Base-by-base conservation (phyloP, 2,329 filamentous ascomycete genomes). In the Xylaria sp. region DNA sequence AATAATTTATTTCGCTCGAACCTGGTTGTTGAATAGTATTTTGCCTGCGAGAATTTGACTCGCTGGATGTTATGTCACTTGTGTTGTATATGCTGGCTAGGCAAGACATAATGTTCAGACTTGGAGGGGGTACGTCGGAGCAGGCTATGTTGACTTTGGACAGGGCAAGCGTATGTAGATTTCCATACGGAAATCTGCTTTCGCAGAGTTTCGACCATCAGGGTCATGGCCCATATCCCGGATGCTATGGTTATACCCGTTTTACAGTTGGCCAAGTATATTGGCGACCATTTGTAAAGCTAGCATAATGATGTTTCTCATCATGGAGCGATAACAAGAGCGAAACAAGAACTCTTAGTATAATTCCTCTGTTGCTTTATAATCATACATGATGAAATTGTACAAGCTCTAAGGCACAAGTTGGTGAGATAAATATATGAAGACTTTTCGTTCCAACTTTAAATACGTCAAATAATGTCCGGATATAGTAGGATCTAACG, bases 151-250 rank as follows among this genome's bases (percentile, higher is more conserved):
- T 50, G 61, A 64, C 23, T 60, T 56, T 62, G 28, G 52, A 55
- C 46, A 59, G 53, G 30, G 64, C 62, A 56, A 39, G 56, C 6
- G 32, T 36, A 59, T 52, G 5, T 43, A 65, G 64, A 61, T 53
- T 69, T 55, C 65, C 23, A 56, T 64, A 50, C 59, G 65, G 61
- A 67, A 56, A 48, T 45, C 32, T 39, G 56, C 45, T 55, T 64
- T 65, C 53, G 52, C 65, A 61, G 50, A 52, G n/a, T 52, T 59
- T 25, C 2, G 46, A 53, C 30, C 46, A 62, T 20, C 32, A 20
- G 30, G 45, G 23, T n/a, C 46, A 45, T 28, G 30, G 60, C 43
- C 23, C 25, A 63, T 69, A 41, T 66, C 18, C 28, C 12, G 52
- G 45, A 57, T 23, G 32, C 32, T 52, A 41, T 63, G 57, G 25